Evolutionary conservation across 179 eudicot species (phyloP).

Genomic region (Sideroxylon spinosum): DNA sequence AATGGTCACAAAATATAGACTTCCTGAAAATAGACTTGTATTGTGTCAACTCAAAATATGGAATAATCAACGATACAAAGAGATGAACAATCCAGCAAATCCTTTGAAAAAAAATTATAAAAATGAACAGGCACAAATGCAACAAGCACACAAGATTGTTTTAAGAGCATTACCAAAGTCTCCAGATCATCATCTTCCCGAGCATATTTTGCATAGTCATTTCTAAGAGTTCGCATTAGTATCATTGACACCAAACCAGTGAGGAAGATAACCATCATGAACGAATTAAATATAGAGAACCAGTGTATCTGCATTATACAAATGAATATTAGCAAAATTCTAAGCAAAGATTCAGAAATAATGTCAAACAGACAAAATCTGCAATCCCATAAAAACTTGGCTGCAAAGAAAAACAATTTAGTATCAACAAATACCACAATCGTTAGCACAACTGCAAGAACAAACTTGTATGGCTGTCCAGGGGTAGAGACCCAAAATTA

Average conservation of each 20-base stretch:
- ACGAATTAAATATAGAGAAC: conserved; percentile 94
- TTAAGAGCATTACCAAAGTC: conserved; percentile 49
- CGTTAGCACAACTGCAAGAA: no score
- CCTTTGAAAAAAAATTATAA: no score
- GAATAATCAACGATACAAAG: neutral
- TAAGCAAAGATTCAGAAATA: neutral
- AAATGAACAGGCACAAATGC: no score
- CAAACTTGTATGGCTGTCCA: no score
- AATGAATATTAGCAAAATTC: neutral
- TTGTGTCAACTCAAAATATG: neutral
- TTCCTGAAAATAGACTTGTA: no score
- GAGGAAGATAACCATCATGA: conserved; percentile 93
- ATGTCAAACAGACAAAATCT: neutral
- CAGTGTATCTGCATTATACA: conserved; percentile 66
- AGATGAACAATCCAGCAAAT: neutral
- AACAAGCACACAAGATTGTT: neutral
- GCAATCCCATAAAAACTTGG: neutral
- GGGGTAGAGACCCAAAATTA: no score
- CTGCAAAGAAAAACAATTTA: neutral
- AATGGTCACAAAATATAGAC: neutral
- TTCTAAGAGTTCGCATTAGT: conserved; percentile 82
- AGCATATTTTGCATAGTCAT: conserved; percentile 94
- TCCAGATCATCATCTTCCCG: conserved; percentile 90
- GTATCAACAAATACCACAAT: no score
- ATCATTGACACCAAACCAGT: conserved; percentile 91